phyloP scores from a whole-genome alignment of 2,329 filamentous ascomycete species.

The Nemania abortiva region DNA sequence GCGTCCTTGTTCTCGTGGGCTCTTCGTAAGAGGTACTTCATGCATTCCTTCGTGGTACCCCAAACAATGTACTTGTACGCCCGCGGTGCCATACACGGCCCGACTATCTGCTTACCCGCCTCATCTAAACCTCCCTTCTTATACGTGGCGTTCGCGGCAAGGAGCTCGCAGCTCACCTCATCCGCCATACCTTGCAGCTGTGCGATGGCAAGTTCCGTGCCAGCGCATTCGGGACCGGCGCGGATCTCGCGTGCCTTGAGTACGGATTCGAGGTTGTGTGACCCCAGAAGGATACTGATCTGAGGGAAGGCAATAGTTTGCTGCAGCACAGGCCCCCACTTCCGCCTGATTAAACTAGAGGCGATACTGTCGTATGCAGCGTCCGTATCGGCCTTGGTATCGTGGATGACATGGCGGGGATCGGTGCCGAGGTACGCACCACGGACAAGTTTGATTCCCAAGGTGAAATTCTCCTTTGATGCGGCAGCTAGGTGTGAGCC shows the following conservation, averaged over 20 bases:
- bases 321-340: slow-evolving; percentile 68
- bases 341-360: slow-evolving; percentile 72
- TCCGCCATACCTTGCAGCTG: slow-evolving; percentile 97
- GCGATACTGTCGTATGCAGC: slow-evolving; percentile 78
- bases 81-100: slow-evolving; percentile 46
- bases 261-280: slow-evolving; percentile 84
- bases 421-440: slow-evolving; percentile 80
- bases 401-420: slow-evolving; percentile 76
- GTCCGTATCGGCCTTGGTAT: slow-evolving; percentile 79
- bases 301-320: slow-evolving; percentile 63
- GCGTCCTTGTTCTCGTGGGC: slow-evolving; percentile 82
- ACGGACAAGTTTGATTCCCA: slow-evolving; percentile 81
- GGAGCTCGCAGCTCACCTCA: slow-evolving; percentile 79
- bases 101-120: slow-evolving; percentile 4
- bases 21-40: slow-evolving; percentile 82
- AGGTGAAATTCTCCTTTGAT: slow-evolving; percentile 69
- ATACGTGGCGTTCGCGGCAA: slow-evolving; percentile 45
- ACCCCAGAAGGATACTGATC: slow-evolving; percentile 78
- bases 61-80: slow-evolving; percentile 77
- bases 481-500: slow-evolving; percentile 71
- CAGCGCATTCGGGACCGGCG: slow-evolving; percentile 56
- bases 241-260: slow-evolving; percentile 65
- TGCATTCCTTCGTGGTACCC: slow-evolving; percentile 81
- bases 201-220: slow-evolving; percentile 70
- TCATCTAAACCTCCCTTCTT: neutral